A percentile compares a stretch with the other conserved stretches of the same genome.
Conservation (phyloP, 441 rosid genomes). For the Gossypium gossypioides region DNA sequence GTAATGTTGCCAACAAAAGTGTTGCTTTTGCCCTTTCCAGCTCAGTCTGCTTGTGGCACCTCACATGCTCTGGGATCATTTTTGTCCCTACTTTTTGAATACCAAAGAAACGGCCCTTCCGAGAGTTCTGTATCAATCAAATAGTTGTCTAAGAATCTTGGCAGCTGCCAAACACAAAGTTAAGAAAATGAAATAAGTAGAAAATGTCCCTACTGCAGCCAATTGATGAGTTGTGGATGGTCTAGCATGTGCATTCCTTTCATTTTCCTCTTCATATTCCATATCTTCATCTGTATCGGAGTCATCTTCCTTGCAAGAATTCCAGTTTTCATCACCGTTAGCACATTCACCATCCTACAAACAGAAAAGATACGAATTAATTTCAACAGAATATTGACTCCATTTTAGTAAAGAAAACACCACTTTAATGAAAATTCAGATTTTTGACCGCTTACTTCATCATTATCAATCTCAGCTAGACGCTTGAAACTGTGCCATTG, state of each 20-base stretch:
- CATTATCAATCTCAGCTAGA: constrained; percentile 56
- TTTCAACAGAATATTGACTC: constrained; percentile 1
- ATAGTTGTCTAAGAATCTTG: constrained; percentile 1
- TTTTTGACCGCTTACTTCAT: constrained; percentile 26
- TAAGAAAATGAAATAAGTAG: constrained; percentile 9
- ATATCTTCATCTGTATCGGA: constrained; percentile 57
- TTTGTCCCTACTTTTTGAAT: constrained; percentile 83
- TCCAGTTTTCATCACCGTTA: constrained; percentile 78
- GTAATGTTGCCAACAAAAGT: constrained; percentile 68
- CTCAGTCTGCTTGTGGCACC: constrained; percentile 77
- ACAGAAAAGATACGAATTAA: background rate
- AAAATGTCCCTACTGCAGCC: constrained; percentile 50
- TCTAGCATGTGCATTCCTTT: constrained; percentile 31
- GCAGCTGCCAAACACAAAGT: constrained; percentile 14
- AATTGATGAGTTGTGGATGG: constrained; percentile 28
- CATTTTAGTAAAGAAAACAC: background rate
- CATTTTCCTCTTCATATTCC: constrained; percentile 43
- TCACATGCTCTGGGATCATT: constrained; percentile 78
- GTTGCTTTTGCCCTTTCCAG: constrained; percentile 82
- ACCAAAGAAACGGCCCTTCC: constrained; percentile 66
- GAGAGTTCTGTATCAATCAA: constrained; percentile 46
- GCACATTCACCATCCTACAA: constrained; percentile 45
- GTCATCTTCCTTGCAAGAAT: constrained; percentile 26
- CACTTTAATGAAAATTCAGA: background rate
- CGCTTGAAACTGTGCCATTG: constrained; percentile 89